phyloP scores from a whole-genome alignment of 1,284 basidiomycete species.

The Heterobasidion parviporum region DNA sequence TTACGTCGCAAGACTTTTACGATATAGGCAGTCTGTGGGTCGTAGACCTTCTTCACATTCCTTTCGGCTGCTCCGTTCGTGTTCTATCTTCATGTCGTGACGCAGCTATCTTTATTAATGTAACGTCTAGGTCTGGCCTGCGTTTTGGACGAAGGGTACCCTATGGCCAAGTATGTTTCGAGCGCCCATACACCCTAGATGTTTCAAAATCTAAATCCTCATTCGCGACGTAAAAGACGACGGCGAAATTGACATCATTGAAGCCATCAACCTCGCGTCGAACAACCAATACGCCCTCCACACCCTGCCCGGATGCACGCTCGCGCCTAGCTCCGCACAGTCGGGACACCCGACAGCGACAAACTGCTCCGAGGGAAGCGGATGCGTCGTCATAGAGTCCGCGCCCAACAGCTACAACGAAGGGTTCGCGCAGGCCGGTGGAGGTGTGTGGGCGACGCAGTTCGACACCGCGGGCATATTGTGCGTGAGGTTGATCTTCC shows the following conservation, averaged over 20 bases:
- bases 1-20: constrained; percentile 44
- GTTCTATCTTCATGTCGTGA: too few species aligned
- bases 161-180: constrained; percentile 21
- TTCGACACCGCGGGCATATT: constrained; percentile 53
- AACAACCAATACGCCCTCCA: constrained; percentile 59
- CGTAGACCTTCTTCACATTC: constrained; percentile 38
- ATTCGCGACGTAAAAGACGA: constrained; percentile 25
- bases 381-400: constrained; percentile 57
- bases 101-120: not conserved
- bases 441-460: constrained; percentile 68
- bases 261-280: constrained; percentile 28
- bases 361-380: constrained; percentile 44
- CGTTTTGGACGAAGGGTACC: constrained; percentile 31
- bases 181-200: not conserved
- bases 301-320: constrained; percentile 28
- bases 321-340: constrained; percentile 17
- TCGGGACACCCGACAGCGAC: constrained; percentile 18
- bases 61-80: constrained; percentile 56
- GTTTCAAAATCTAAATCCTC: too few species aligned
- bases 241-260: constrained; percentile 43
- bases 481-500: constrained; percentile 28
- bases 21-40: constrained; percentile 40
- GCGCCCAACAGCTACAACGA: constrained; percentile 50
- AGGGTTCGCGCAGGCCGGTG: constrained; percentile 56
- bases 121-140: constrained; percentile 23